Conservation (phyloP, 2,329 filamentous ascomycete genomes). For the Rutstroemia sp. region DNA sequence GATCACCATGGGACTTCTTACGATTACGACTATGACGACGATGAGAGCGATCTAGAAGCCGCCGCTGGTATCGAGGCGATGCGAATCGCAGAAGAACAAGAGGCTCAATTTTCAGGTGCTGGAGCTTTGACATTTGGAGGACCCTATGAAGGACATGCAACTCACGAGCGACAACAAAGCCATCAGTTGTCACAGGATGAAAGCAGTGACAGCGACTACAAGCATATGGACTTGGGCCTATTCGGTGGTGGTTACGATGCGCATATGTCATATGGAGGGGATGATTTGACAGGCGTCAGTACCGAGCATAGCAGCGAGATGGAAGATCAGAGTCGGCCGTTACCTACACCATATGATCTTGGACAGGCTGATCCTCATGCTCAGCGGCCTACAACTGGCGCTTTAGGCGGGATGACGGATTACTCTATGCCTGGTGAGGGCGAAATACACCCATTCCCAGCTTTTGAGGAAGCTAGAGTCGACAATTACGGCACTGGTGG, state of each 20-base stretch:
- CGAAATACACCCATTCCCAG: slow-evolving; percentile 48
- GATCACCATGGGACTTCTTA: slow-evolving; percentile 27
- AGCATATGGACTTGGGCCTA: slow-evolving; percentile 62
- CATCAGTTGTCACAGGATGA: slow-evolving; percentile 28
- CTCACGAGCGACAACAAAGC: slow-evolving; percentile 39
- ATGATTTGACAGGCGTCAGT: slow-evolving; percentile 30
- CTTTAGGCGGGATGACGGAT: slow-evolving; percentile 30
- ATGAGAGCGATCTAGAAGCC: slow-evolving; percentile 84
- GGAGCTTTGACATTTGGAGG: slow-evolving; percentile 43
- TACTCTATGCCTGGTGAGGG: slow-evolving; percentile 40
- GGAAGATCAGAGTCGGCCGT: slow-evolving; percentile 39
- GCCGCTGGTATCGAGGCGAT: slow-evolving; percentile 78
- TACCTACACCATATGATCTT: slow-evolving; percentile 39
- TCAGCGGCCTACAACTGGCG: slow-evolving; percentile 17
- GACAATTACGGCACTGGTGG: slow-evolving; percentile 91
- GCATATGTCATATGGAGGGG: slow-evolving; percentile 49
- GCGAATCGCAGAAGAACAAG: slow-evolving; percentile 72
- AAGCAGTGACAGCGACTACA: slow-evolving; percentile 67
- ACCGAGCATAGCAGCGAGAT: slow-evolving; percentile 31
- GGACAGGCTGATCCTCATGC: slow-evolving; percentile 25
- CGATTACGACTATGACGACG: slow-evolving; percentile 46
- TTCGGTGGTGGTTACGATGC: slow-evolving; percentile 66
- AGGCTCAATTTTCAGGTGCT: slow-evolving; percentile 55
- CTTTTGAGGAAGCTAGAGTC: slow-evolving; percentile 44
- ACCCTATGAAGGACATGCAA: slow-evolving; percentile 30